Percentiles rank a stretch among this genome's conserved stretches.
phyloP scores from a whole-genome alignment of 2,329 filamentous ascomycete genomes.

The Fusarium circinatum region DNA sequence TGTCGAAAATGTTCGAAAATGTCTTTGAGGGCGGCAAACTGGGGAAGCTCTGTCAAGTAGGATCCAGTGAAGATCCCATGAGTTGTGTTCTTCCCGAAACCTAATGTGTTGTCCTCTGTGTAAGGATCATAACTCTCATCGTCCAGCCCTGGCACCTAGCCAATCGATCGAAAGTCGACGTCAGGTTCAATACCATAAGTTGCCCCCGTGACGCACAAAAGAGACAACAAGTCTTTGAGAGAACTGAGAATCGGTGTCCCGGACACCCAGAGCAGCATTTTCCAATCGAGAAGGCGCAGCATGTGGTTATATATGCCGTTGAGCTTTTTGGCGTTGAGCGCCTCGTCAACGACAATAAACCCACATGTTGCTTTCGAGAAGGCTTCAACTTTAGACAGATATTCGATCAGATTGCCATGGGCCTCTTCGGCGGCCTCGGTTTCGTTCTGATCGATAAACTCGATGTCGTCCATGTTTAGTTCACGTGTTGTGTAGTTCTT shows the following conservation, averaged over 20 bases:
- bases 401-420: neutral
- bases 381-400: neutral
- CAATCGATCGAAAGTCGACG: neutral
- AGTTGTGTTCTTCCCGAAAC: fast-evolving
- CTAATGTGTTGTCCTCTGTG: neutral
- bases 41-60: neutral
- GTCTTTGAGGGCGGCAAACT: fast-evolving
- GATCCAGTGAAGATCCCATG: neutral
- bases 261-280: fast-evolving
- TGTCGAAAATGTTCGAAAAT: neutral
- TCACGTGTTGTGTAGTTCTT: fast-evolving
- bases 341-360: neutral
- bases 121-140: neutral
- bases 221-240: neutral
- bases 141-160: neutral
- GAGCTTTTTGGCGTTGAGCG: fast-evolving
- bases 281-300: neutral
- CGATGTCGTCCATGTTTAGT: neutral
- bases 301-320: neutral
- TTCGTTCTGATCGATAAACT: neutral
- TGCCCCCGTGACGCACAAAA: neutral
- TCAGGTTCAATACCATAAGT: neutral
- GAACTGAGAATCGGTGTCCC: fast-evolving
- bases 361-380: neutral
- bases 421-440: neutral